phyloP scores from a whole-genome alignment of 2,329 filamentous ascomycete species.

The Zymoseptoria brevis region DNA sequence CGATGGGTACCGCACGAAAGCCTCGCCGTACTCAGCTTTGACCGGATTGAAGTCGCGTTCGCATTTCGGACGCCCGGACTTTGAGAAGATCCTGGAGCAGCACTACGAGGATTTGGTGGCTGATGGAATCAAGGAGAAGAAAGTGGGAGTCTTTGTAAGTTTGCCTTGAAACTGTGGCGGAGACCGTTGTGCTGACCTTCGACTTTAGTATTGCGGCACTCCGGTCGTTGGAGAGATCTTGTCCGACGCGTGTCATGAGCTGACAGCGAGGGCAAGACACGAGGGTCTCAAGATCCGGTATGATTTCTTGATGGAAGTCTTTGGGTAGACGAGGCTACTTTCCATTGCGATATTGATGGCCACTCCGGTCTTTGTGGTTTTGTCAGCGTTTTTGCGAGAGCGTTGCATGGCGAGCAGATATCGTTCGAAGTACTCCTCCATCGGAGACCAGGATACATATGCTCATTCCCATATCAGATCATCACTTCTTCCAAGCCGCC shows the following conservation, averaged over 20 bases:
- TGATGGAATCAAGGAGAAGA: slow-evolving; percentile 32
- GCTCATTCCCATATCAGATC: background rate
- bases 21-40: slow-evolving; percentile 45
- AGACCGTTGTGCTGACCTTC: background rate
- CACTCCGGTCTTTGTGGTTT: background rate
- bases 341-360: background rate
- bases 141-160: slow-evolving; percentile 44
- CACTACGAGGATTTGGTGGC: slow-evolving; percentile 48
- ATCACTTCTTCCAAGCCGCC: slow-evolving; percentile 53
- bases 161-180: background rate
- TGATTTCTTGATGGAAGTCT: slow-evolving; percentile 52
- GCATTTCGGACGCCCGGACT: slow-evolving; percentile 49
- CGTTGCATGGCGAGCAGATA: background rate
- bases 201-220: slow-evolving; percentile 42
- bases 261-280: slow-evolving; percentile 45
- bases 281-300: slow-evolving; percentile 49
- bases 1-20: slow-evolving; percentile 47
- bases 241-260: slow-evolving; percentile 45
- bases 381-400: background rate
- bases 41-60: slow-evolving; percentile 48
- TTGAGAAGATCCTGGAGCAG: slow-evolving; percentile 44
- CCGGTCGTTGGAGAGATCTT: slow-evolving; percentile 50
- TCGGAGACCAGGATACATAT: background rate
- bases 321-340: slow-evolving; percentile 29
- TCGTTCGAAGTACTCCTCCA: background rate